Conservation (phyloP, 306 rosid genomes). For the Senna tora region DNA sequence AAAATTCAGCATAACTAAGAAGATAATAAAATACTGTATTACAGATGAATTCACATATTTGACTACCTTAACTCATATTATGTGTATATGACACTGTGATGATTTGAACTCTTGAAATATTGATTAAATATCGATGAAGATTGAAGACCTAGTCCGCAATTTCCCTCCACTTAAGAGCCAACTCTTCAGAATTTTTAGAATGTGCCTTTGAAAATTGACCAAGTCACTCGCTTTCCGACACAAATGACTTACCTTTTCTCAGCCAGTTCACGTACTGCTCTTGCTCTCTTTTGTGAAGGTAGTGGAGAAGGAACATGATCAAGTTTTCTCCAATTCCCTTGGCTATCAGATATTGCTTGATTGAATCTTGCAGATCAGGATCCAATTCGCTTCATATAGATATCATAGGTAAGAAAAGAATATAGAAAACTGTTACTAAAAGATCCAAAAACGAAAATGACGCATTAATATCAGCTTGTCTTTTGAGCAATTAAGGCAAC, state of each 20-base stretch:
- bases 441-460: conserved; percentile 7
- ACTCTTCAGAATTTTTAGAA: conserved; percentile 16
- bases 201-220: conserved; percentile 2
- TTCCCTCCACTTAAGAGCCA: conserved; percentile 4
- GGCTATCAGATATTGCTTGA: conserved; percentile 60
- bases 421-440: conserved; percentile 8
- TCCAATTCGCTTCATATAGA: conserved; percentile 57
- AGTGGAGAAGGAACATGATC: conserved; percentile 65
- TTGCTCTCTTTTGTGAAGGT: conserved; percentile 71
- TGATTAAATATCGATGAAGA: not conserved
- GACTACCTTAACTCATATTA: not conserved
- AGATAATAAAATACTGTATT: conserved; percentile 6
- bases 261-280: conserved; percentile 79
- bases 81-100: not conserved
- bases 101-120: not conserved
- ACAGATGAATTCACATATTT: conserved; percentile 12
- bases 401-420: conserved; percentile 14
- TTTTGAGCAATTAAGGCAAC: not conserved
- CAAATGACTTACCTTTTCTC: conserved; percentile 52
- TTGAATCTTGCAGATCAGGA: conserved; percentile 46
- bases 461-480: conserved; percentile 22
- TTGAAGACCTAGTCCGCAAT: conserved; percentile 14
- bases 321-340: conserved; percentile 69
- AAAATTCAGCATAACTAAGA: not conserved
- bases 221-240: conserved; percentile 42